phyloP scores from a whole-genome alignment of 2,329 filamentous ascomycete species.

The Diaporthe aspalathi region DNA sequence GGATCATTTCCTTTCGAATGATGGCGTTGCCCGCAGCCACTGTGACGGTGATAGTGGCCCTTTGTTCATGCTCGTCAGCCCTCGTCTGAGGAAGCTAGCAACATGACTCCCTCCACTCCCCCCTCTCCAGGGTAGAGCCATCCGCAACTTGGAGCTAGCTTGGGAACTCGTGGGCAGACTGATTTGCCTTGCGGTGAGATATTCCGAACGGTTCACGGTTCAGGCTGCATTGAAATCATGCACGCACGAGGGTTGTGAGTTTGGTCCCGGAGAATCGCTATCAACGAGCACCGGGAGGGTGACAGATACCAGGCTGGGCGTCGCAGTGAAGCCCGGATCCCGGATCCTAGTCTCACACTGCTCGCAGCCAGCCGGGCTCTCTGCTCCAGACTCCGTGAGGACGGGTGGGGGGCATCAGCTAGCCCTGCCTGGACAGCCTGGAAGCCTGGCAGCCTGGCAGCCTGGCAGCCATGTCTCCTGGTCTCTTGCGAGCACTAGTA shows the following conservation, averaged over 20 bases:
- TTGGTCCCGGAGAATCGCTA: slow-evolving; percentile 22
- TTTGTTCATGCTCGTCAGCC: slow-evolving; percentile 12
- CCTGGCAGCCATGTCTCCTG: slow-evolving; percentile 8
- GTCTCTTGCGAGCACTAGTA: slow-evolving; percentile 18
- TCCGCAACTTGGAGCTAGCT: slow-evolving; percentile 9
- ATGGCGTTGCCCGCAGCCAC: slow-evolving; percentile 15
- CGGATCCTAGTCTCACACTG: slow-evolving; percentile 29
- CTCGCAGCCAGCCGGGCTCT: slow-evolving; percentile 19
- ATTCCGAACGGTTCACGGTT: slow-evolving; percentile 9
- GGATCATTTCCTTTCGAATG: background rate
- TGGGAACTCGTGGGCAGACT: slow-evolving; percentile 2
- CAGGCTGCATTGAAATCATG: slow-evolving; percentile 33
- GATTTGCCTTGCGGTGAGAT: background rate
- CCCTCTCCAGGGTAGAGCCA: background rate
- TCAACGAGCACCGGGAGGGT: background rate
- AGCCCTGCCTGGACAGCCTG: slow-evolving; percentile 11
- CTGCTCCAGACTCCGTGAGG: slow-evolving; percentile 6
- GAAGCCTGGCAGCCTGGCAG: slow-evolving; percentile 7
- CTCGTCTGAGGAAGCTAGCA: slow-evolving; percentile 5
- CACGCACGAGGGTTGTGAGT: slow-evolving; percentile 20
- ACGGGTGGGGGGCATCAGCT: background rate
- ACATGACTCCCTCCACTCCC: slow-evolving; percentile 29
- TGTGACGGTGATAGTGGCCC: slow-evolving; percentile 27
- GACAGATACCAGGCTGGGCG: slow-evolving; percentile 21
- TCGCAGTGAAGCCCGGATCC: slow-evolving; percentile 25